Conservation (phyloP, 2,329 filamentous ascomycete genomes). For the Stachybotrys chartarum region DNA sequence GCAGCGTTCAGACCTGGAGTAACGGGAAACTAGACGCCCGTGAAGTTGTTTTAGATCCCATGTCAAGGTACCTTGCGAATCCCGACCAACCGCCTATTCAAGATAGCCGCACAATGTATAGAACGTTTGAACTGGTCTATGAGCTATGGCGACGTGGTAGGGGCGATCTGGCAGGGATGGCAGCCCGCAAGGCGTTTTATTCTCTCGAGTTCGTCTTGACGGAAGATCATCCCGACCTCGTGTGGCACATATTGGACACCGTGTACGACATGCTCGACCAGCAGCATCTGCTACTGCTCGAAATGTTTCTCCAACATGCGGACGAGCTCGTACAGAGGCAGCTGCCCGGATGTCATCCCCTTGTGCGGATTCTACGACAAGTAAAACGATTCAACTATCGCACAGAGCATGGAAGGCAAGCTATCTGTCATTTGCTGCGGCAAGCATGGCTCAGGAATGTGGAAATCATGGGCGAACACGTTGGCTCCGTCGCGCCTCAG, state of each 20-base stretch:
- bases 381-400: constrained; percentile 22
- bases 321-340: constrained; percentile 17
- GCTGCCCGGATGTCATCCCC: constrained; percentile 23
- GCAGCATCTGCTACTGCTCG: constrained; percentile 24
- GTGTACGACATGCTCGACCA: constrained; percentile 29
- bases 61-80: constrained; percentile 26
- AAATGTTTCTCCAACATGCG: constrained; percentile 25
- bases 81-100: constrained; percentile 27
- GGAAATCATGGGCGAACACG: constrained; percentile 21
- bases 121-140: constrained; percentile 29
- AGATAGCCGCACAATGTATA: constrained; percentile 31
- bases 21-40: constrained; percentile 23
- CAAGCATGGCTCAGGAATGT: constrained; percentile 30
- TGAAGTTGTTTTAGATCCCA: constrained; percentile 20
- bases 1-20: constrained; percentile 25
- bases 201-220: constrained; percentile 27
- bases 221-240: constrained; percentile 27
- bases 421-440: constrained; percentile 23
- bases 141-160: constrained; percentile 28
- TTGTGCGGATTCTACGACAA: constrained; percentile 23
- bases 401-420: constrained; percentile 20
- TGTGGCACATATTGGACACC: constrained; percentile 31
- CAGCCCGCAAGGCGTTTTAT: constrained; percentile 26
- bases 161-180: constrained; percentile 27
- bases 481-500: constrained; percentile 18